phyloP scores from a whole-genome alignment of 164 flowering plant genomes.

The Aristolochia californica region DNA sequence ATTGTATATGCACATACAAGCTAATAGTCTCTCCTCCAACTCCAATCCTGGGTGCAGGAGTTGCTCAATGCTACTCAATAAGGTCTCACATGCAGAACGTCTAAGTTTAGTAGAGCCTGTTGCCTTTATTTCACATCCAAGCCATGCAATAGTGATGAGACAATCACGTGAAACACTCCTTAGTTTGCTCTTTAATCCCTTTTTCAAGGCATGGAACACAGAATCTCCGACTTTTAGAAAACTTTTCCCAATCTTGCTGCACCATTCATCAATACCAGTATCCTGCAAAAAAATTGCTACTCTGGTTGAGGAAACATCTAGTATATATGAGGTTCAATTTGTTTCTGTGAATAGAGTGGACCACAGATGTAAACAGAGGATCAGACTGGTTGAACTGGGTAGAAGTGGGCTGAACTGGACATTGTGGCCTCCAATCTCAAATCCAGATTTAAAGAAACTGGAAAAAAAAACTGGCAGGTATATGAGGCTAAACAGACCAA shows the following conservation, averaged over 20 bases:
- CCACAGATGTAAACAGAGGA: too few species aligned
- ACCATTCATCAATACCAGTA: conserved; percentile 39
- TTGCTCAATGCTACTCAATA: conserved; percentile 37
- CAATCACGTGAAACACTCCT: conserved; percentile 48
- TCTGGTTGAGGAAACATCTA: neutral
- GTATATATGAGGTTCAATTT: too few species aligned
- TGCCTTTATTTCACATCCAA: conserved; percentile 53
- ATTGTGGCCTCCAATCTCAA: too few species aligned
- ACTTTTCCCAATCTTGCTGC: conserved; percentile 45
- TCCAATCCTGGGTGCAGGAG: conserved; percentile 65
- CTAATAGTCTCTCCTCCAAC: conserved; percentile 68
- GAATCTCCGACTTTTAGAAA: conserved; percentile 37
- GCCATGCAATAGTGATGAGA: conserved; percentile 55
- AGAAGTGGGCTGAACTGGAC: too few species aligned
- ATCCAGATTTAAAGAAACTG: too few species aligned
- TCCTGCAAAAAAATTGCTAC: conserved; percentile 35
- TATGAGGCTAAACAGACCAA: too few species aligned
- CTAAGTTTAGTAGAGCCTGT: conserved; percentile 25
- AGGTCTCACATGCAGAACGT: conserved; percentile 43
- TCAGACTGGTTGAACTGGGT: too few species aligned
- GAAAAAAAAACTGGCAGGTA: too few species aligned
- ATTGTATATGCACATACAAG: conserved; percentile 55
- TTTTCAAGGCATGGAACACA: conserved; percentile 40
- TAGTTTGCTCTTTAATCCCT: conserved; percentile 48
- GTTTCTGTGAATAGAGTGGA: too few species aligned